phyloP scores from a whole-genome alignment of 176 grass and related monocot species.

The Hordeum vulgare region MorexV3_pseudomolecules_assembly NC_058520.1:609399326-609399825 shows the following conservation, averaged over 20 bases:
- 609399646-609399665: not conserved
- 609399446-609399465: slow-evolving; percentile 51
- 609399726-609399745: not conserved
- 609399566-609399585: slow-evolving; percentile 21
- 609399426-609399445: slow-evolving; percentile 60
- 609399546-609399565: slow-evolving; percentile 15
- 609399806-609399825: not conserved
- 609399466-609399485: slow-evolving; percentile 31
- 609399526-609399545: slow-evolving; percentile 45
- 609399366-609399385: slow-evolving; percentile 6
- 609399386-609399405: not conserved
- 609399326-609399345: slow-evolving; percentile 41
- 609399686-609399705: not conserved
- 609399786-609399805: not conserved
- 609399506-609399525: slow-evolving; percentile 21
- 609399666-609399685: slow-evolving; percentile 4
- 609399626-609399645: not conserved
- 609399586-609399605: slow-evolving; percentile 43
- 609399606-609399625: not conserved
- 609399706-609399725: not conserved
- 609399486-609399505: slow-evolving; percentile 33
- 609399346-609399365: slow-evolving; percentile 6
- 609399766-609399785: not conserved
- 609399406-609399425: slow-evolving; percentile 12
- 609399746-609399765: not conserved